Base-by-base conservation (phyloP, 495 filamentous ascomycete species). In the Ascobolus immersus region DNA sequence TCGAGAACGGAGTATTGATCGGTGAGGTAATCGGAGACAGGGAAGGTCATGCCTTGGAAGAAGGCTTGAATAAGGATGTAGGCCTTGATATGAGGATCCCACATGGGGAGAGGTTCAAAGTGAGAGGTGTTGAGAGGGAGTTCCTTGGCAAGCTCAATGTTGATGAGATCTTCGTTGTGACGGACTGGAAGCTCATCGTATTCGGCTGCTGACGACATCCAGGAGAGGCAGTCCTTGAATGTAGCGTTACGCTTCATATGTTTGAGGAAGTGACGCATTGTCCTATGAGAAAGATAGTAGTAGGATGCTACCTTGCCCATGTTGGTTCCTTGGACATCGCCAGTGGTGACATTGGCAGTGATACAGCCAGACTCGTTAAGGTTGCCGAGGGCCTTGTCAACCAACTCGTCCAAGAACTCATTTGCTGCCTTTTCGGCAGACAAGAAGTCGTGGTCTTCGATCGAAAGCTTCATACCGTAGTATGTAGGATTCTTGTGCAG, bases 141-240 rank as follows among this genome's bases (percentile, higher is more conserved):
- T 39, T 77, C 75, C 24, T 68, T 69, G 2, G 81, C 77, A 3
- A 99, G 60, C 46, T 94, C 82, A 1, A 68, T 72, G 49, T 99
- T 99, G 59, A 99, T 82, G 22, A 99, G 70, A 52, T 99, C 86
- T 54, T 99, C 86, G 51, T 99, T 99, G 54, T 99, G 86, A 4
- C 86, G 74, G n/a, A 94, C 89, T 1, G 86, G 86, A 8, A 99
- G 69, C 50, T 99, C 44, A 48, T 93, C 81, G 52, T 93, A 99
- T 57, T 99, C 86, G 10, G 73, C 80, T 6, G 86, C 89, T 31
- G 67, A 66, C 38, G 69, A 86, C 72, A 94, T 82, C 86, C 84
- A 94, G 24, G 69, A 65, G 0, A 94, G 58, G 1, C 73, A 78
- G 42, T 94, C 78, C n/a, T 71, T 60, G 50, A 94, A 89, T 6